phyloP scores from a whole-genome alignment of 345 rosid genomes.

The Boechera retrofracta region DNA sequence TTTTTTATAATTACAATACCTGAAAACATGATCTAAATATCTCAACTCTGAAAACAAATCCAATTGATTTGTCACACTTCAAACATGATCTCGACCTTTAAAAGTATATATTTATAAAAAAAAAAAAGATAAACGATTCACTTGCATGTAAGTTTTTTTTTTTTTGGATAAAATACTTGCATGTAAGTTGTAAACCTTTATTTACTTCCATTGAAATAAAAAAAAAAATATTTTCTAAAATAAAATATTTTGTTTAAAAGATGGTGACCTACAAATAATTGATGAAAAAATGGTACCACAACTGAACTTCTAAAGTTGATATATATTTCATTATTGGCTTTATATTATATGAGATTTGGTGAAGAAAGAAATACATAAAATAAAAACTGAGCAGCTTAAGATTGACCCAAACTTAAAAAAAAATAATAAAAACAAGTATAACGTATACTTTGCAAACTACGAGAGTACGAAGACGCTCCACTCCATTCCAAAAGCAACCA shows the following conservation, averaged over 20 bases:
- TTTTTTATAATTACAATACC: no score
- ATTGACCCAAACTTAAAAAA: not conserved
- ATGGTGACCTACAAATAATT: slow-evolving; percentile 6
- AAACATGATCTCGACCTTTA: not conserved
- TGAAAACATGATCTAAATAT: no score
- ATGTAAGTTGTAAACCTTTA: not conserved
- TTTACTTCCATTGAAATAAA: not conserved
- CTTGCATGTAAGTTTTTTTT: no score
- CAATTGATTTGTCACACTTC: not conserved
- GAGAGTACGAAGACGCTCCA: slow-evolving; percentile 25
- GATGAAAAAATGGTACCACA: slow-evolving; percentile 15
- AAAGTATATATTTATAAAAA: no score
- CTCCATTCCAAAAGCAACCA: slow-evolving; percentile 33
- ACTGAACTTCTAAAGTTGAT: slow-evolving; percentile 12
- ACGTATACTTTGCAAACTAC: slow-evolving; percentile 31
- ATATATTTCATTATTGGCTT: not conserved
- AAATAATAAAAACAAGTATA: not conserved
- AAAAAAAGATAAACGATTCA: no score
- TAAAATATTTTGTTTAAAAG: not conserved
- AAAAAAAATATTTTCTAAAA: not conserved
- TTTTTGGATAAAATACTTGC: no score
- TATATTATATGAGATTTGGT: slow-evolving; percentile 14
- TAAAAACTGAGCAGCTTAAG: not conserved
- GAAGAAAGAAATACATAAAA: not conserved
- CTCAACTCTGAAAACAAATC: not conserved